phyloP scores from a whole-genome alignment of 345 rosid species.

The Arabis alpina region DNA sequence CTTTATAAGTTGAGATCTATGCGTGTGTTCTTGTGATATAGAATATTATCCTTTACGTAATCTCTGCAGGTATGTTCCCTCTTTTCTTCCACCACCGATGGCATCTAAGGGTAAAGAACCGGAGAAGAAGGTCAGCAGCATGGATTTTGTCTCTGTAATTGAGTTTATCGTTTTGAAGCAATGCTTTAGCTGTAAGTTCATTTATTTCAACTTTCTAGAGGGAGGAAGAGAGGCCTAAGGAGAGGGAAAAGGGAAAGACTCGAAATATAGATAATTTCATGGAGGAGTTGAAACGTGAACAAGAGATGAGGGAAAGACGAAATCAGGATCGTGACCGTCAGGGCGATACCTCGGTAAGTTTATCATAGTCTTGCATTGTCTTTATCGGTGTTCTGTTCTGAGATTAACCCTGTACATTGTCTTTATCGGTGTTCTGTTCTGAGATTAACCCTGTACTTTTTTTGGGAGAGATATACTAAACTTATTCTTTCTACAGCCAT shows the following conservation, averaged over 20 bases:
- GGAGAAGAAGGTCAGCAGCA: conserved; percentile 74
- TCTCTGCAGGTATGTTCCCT: conserved; percentile 96
- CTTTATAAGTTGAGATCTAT: conserved; percentile 4
- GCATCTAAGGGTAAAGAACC: conserved; percentile 85
- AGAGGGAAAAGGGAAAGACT: conserved; percentile 85
- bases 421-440: conserved; percentile 5
- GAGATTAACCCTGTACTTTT: conserved; percentile 8
- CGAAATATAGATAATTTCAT: conserved; percentile 94
- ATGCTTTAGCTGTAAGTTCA: conserved; percentile 21
- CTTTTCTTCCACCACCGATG: conserved; percentile 96
- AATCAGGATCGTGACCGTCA: conserved; percentile 89
- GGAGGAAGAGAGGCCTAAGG: conserved; percentile 81
- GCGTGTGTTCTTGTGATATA: conserved; percentile 28
- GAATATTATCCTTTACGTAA: conserved; percentile 52
- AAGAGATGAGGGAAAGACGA: conserved; percentile 94
- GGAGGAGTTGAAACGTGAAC: conserved; percentile 99
- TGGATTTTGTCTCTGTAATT: conserved; percentile 20
- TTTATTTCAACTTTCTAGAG: conserved; percentile 51
- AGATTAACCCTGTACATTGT: conserved; percentile 7
- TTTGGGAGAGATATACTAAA: conserved; percentile 10
- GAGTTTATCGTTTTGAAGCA: conserved; percentile 3
- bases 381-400: conserved; percentile 6
- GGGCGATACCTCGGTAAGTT: conserved; percentile 70
- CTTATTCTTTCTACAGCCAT: conserved; percentile 60
- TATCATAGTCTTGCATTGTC: conserved; percentile 7